Conservation (phyloP, 176 grass and related monocot species). For the Echinochloa phyllopogon region DNA sequence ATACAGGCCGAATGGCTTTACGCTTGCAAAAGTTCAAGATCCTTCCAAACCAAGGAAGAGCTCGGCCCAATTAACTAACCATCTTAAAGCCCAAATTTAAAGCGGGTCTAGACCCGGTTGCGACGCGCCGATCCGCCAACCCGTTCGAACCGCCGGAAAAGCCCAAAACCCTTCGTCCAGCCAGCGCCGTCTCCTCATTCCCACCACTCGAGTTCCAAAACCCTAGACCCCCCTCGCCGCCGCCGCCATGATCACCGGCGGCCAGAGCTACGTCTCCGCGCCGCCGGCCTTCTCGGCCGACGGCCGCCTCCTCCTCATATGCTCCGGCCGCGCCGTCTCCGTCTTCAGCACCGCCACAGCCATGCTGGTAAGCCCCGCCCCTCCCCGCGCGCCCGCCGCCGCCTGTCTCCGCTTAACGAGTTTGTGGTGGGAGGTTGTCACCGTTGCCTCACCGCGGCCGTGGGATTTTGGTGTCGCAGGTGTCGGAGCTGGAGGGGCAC, state of each 20-base stretch:
- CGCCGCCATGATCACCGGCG: constrained; percentile 81
- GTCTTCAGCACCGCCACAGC: constrained; percentile 79
- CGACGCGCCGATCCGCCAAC: constrained; percentile 6
- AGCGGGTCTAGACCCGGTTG: constrained; percentile 12
- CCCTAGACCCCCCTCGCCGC: constrained; percentile 17
- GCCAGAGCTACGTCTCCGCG: constrained; percentile 78
- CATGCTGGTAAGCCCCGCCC: constrained; percentile 58
- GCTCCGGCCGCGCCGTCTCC: constrained; percentile 77
- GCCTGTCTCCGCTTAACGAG: not conserved
- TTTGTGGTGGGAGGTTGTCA: not conserved
- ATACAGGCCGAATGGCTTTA: no score
- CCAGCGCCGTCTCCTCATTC: constrained; percentile 33
- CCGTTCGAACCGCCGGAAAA: not conserved
- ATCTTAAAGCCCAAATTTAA: not conserved
- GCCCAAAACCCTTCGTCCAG: constrained; percentile 50
- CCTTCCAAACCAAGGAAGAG: not conserved
- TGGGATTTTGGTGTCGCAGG: constrained; percentile 30
- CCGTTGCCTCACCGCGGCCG: not conserved
- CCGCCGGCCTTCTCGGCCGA: constrained; percentile 85
- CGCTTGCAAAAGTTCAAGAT: not conserved
- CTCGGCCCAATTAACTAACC: not conserved
- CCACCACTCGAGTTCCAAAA: constrained; percentile 17
- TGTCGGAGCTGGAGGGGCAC: constrained; percentile 91
- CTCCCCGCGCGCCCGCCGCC: no score
- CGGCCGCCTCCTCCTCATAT: constrained; percentile 69